Conservation (phyloP, 2,329 filamentous ascomycete species). For the Botryotinia globosa region DNA sequence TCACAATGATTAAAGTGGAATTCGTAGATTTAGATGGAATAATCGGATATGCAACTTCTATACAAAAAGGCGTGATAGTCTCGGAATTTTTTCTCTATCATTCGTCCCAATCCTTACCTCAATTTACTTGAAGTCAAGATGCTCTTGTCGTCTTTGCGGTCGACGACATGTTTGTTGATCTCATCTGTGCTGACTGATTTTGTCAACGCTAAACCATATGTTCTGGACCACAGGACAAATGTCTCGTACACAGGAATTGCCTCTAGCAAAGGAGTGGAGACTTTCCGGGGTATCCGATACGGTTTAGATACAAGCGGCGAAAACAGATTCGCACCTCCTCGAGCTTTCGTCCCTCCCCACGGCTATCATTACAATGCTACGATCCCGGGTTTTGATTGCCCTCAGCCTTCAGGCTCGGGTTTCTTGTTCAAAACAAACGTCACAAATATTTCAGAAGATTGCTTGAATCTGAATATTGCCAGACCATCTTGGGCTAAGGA, state of each 20-base stretch:
- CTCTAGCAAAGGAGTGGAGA: slow-evolving; percentile 45
- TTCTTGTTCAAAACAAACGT: slow-evolving; percentile 41
- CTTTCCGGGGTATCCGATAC: slow-evolving; percentile 49
- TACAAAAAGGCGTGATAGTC: not conserved
- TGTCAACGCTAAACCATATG: slow-evolving; percentile 19
- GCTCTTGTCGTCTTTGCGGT: not conserved
- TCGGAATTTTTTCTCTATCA: not conserved
- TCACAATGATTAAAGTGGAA: not conserved
- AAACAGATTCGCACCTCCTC: slow-evolving; percentile 47
- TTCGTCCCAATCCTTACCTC: not conserved
- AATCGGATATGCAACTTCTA: not conserved
- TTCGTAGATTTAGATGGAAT: not conserved
- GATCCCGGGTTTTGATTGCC: slow-evolving; percentile 45
- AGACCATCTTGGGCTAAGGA: slow-evolving; percentile 53
- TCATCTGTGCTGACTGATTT: not conserved
- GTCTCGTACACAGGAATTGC: slow-evolving; percentile 46
- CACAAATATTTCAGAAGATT: slow-evolving; percentile 54
- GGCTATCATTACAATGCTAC: slow-evolving; percentile 42
- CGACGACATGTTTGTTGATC: slow-evolving; percentile 6
- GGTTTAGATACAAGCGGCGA: slow-evolving; percentile 46
- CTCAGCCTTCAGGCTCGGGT: slow-evolving; percentile 41
- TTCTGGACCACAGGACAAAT: slow-evolving; percentile 29
- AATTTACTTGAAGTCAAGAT: not conserved
- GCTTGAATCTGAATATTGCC: slow-evolving; percentile 56
- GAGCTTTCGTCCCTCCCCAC: slow-evolving; percentile 36